Conservation (phyloP, 305 asterid species). For the Solanum hybrid region DNA sequence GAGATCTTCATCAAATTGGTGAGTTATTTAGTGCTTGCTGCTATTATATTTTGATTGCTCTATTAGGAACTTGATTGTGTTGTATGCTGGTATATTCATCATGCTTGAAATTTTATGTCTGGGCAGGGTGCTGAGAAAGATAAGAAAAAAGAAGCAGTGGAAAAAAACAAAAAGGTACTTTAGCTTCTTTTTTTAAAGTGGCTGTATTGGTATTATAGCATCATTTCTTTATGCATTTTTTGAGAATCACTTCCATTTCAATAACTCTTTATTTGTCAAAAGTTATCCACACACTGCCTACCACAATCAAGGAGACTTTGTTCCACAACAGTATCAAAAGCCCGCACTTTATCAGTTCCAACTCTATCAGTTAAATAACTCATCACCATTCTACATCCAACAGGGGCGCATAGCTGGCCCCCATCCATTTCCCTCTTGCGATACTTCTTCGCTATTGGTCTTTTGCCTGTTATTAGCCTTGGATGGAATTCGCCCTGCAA, state of each 20-base stretch:
- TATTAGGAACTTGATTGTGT: neutral
- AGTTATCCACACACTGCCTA: neutral
- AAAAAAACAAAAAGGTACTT: slow-evolving; percentile 29
- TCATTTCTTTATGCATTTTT: neutral
- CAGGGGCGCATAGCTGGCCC: neutral
- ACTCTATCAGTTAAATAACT: neutral
- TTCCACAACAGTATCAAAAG: neutral
- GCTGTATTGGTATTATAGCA: neutral
- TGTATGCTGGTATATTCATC: neutral
- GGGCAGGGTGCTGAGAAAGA: slow-evolving; percentile 35
- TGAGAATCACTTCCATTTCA: neutral
- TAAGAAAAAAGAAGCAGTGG: slow-evolving; percentile 27
- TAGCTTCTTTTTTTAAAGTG: neutral
- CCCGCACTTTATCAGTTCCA: neutral
- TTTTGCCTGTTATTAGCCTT: slow-evolving; percentile 46
- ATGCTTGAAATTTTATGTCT: neutral
- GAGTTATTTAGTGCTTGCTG: neutral
- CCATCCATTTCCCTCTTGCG: slow-evolving; percentile 11
- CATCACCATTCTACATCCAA: neutral
- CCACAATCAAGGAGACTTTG: neutral
- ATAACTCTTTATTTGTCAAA: neutral
- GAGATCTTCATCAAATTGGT: slow-evolving; percentile 1
- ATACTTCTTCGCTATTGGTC: slow-evolving; percentile 34
- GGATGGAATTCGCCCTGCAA: slow-evolving; percentile 21
- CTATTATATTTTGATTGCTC: neutral